Conservation (phyloP, 345 rosid genomes). For the Trapa incisa region DNA sequence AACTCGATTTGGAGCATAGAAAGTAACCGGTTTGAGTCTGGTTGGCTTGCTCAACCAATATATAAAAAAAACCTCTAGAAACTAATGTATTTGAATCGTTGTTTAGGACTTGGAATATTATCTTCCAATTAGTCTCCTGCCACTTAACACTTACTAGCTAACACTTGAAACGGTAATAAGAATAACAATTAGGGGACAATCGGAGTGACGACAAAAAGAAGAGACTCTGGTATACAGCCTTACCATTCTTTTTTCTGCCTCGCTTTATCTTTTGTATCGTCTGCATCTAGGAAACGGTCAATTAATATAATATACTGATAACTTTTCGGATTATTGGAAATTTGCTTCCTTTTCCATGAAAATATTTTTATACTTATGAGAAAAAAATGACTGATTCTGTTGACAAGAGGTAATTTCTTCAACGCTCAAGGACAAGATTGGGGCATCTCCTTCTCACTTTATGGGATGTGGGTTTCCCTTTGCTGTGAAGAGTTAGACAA, state of each 20-base stretch:
- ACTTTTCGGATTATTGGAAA: background rate
- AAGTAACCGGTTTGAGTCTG: too few species aligned
- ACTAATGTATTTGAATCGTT: too few species aligned
- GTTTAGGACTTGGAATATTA: too few species aligned
- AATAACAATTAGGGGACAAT: background rate
- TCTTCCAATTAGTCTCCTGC: too few species aligned
- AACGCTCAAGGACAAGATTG: background rate
- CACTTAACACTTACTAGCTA: too few species aligned
- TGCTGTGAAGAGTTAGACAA: background rate
- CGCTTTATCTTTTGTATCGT: background rate
- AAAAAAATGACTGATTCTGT: conserved; percentile 15
- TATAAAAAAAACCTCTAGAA: too few species aligned
- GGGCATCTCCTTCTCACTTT: background rate
- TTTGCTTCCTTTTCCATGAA: background rate
- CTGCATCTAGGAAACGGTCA: conserved; percentile 1
- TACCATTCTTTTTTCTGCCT: background rate
- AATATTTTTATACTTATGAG: conserved; percentile 15
- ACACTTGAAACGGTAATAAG: background rate
- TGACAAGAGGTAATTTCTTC: conserved; percentile 25
- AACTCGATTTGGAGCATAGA: too few species aligned
- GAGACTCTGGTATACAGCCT: background rate
- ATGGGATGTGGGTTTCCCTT: background rate
- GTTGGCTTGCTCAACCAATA: too few species aligned
- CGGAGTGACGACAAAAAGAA: background rate
- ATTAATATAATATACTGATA: background rate